Percentiles rank a stretch among this genome's conserved stretches.
Evolutionary conservation across 768 basidiomycete species (phyloP).

Genomic region (Xanthoconium purpureum): DNA sequence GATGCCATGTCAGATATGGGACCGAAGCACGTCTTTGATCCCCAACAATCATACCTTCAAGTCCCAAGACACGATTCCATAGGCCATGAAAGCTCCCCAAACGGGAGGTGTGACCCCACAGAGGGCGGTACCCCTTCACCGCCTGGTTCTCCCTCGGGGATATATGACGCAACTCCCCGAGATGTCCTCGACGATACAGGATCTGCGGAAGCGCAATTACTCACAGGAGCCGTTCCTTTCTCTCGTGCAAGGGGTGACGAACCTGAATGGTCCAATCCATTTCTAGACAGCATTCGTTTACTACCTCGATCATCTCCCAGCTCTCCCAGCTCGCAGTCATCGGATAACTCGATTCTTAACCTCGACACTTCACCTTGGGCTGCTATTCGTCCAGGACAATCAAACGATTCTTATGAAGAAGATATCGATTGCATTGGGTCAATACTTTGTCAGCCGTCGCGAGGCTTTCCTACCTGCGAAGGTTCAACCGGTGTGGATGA

Average conservation of each 20-base stretch:
- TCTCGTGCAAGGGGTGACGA: neutral
- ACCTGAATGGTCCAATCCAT: neutral
- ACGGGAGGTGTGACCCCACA: neutral
- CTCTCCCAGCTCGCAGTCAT: conserved; percentile 11
- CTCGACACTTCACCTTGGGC: conserved; percentile 25
- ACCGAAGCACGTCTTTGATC: neutral
- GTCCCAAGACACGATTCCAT: neutral
- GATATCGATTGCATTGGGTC: neutral
- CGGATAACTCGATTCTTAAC: conserved; percentile 16
- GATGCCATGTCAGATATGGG: neutral
- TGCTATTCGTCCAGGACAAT: neutral
- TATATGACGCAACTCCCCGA: neutral
- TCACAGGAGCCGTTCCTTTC: neutral
- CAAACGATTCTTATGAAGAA: neutral
- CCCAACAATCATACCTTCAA: neutral
- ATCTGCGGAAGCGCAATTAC: neutral
- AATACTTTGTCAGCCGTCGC: neutral
- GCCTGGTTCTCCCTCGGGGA: neutral
- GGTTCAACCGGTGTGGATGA: neutral
- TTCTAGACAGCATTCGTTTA: neutral
- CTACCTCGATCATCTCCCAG: conserved; percentile 27
- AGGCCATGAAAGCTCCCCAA: neutral
- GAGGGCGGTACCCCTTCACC: neutral
- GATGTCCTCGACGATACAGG: conserved; percentile 3
- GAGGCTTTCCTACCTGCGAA: neutral